A percentile compares a stretch with the other conserved stretches of the same genome.
Conservation (phyloP, 129 eudicot genomes). For the Arctium minus region DNA sequence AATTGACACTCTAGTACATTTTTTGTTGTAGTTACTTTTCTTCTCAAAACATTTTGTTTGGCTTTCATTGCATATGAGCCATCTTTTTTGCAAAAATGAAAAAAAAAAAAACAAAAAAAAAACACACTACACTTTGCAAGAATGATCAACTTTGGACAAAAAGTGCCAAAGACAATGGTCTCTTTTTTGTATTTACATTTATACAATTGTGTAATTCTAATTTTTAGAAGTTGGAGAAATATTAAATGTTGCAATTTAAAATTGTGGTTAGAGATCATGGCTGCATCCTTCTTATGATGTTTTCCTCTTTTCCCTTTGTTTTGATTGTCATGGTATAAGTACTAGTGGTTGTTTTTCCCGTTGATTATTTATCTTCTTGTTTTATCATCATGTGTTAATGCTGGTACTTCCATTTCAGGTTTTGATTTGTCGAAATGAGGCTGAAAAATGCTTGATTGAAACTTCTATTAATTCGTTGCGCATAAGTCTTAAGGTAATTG, state of each 20-base stretch:
- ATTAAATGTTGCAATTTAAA: background rate
- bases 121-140: background rate
- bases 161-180: background rate
- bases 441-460: slow-evolving; percentile 97
- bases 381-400: background rate
- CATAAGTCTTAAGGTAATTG: slow-evolving; percentile 82
- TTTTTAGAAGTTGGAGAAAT: background rate
- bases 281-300: background rate
- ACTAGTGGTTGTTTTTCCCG: background rate
- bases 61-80: background rate
- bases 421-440: slow-evolving; percentile 93
- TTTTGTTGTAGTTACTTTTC: background rate
- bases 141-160: background rate
- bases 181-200: background rate
- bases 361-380: background rate
- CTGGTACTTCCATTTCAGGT: slow-evolving; percentile 41
- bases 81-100: background rate
- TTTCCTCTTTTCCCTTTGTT: background rate
- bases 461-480: slow-evolving; percentile 93
- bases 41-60: background rate
- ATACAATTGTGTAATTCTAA: background rate
- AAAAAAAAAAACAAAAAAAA: background rate
- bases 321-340: background rate
- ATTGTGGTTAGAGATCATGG: background rate
- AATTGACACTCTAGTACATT: background rate